phyloP scores from a whole-genome alignment of 2,329 filamentous ascomycete species.

The Celoporthe dispersa region DNA sequence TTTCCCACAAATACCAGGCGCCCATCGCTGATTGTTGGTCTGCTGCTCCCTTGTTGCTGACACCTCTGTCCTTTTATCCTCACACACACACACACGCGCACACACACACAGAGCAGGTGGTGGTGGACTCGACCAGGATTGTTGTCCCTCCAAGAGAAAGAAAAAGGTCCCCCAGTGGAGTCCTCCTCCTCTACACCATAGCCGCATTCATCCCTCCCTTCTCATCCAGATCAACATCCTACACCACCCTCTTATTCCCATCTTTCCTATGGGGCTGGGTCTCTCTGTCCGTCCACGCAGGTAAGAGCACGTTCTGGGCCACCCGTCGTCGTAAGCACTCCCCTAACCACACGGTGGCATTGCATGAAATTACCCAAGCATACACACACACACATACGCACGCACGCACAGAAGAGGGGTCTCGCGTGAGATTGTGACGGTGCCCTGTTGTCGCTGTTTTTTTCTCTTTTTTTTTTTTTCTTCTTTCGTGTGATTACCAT shows the following conservation, averaged over 20 bases:
- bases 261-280: neutral
- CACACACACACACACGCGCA: neutral
- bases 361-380: neutral
- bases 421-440: neutral
- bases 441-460: neutral
- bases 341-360: neutral
- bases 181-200: neutral
- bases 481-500: neutral
- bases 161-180: neutral
- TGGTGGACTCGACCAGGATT: neutral
- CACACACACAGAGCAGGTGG: neutral
- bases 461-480: neutral
- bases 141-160: neutral
- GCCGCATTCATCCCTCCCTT: neutral
- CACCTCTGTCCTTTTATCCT: neutral
- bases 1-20: neutral
- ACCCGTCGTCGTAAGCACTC: neutral
- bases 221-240: neutral
- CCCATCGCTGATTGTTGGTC: neutral
- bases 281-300: neutral
- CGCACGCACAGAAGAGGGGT: neutral
- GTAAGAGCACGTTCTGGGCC: neutral
- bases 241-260: neutral
- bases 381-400: neutral
- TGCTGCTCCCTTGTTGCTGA: neutral